Evolutionary conservation across 805 yeast genomes (phyloP).

Genomic region (Teunomyces pallodes): DNA sequence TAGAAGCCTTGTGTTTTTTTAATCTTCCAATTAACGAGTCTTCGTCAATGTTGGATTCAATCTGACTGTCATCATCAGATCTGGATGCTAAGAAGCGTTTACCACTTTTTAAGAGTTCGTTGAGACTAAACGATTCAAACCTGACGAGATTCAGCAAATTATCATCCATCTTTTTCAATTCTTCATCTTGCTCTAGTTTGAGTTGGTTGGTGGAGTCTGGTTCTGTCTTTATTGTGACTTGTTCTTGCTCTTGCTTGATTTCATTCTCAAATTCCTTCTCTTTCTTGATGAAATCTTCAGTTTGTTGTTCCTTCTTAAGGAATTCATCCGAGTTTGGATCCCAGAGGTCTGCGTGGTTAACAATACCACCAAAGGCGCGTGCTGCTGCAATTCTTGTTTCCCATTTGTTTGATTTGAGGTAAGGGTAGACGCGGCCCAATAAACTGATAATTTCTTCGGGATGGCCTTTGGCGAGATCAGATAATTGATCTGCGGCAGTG

Average conservation of each 20-base stretch:
- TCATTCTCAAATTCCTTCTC: background rate
- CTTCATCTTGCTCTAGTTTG: conserved; percentile 34
- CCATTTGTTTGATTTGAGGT: conserved; percentile 80
- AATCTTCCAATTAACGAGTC: conserved; percentile 46
- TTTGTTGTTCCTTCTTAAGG: conserved; percentile 7
- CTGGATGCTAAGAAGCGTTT: conserved; percentile 57
- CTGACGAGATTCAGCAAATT: conserved; percentile 41
- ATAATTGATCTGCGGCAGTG: conserved; percentile 95
- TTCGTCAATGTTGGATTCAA: conserved; percentile 32
- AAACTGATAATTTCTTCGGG: conserved; percentile 88
- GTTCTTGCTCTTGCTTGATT: conserved; percentile 1
- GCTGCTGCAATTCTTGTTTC: conserved; percentile 96
- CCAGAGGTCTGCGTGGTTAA: conserved; percentile 75
- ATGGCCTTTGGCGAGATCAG: conserved; percentile 89
- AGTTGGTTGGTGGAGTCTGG: conserved; percentile 2
- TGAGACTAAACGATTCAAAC: conserved; percentile 51
- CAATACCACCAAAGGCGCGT: conserved; percentile 90
- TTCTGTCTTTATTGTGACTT: conserved; percentile 3
- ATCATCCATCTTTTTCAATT: conserved; percentile 39
- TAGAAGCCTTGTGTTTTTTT: conserved; percentile 48
- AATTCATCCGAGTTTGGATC: conserved; percentile 59
- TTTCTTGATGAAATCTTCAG: conserved; percentile 11
- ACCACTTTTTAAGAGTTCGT: conserved; percentile 49
- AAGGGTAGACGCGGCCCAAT: conserved; percentile 88
- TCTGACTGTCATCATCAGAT: conserved; percentile 25